Evolutionary conservation across 1,284 basidiomycete genomes (phyloP).

Genomic region (Sanghuangporus baumii): DNA sequence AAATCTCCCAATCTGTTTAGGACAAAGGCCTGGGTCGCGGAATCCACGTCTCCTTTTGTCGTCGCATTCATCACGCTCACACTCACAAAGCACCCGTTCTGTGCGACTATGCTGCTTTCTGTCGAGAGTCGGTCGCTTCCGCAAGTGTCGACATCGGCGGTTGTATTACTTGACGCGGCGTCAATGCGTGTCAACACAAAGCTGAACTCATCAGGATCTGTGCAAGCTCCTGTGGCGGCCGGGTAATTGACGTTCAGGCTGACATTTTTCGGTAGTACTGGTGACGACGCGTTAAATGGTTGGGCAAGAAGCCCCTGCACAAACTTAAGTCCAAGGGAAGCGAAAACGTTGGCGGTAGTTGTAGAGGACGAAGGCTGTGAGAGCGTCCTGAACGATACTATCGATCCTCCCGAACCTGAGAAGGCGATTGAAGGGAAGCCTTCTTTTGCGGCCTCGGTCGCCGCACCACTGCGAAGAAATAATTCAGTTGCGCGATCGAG

Average conservation of each 20-base stretch:
- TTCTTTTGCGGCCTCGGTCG: constrained; percentile 39
- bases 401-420: constrained; percentile 36
- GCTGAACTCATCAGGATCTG: constrained; percentile 32
- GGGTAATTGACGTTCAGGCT: constrained; percentile 50
- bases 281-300: constrained; percentile 18
- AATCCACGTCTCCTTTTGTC: constrained; percentile 38
- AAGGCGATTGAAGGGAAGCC: constrained; percentile 47
- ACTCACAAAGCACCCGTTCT: constrained; percentile 36
- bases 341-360: constrained; percentile 36
- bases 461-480: constrained; percentile 36
- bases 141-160: constrained; percentile 37
- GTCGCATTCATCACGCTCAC: constrained; percentile 43
- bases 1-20: constrained; percentile 31
- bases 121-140: constrained; percentile 35
- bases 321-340: constrained; percentile 37
- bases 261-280: constrained; percentile 36
- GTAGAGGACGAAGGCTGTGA: constrained; percentile 30
- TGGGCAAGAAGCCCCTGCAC: constrained; percentile 32
- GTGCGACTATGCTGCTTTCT: constrained; percentile 34
- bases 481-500: background rate
- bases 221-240: constrained; percentile 31
- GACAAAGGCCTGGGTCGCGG: constrained; percentile 34
- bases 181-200: constrained; percentile 42
- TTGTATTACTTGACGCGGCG: constrained; percentile 5
- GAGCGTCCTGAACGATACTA: constrained; percentile 45